A percentile compares a stretch with the other conserved stretches of the same genome.
Evolutionary conservation across 176 grass and related monocot species (phyloP).

Genomic region (Rhipidocladum racemiflorum): DNA sequence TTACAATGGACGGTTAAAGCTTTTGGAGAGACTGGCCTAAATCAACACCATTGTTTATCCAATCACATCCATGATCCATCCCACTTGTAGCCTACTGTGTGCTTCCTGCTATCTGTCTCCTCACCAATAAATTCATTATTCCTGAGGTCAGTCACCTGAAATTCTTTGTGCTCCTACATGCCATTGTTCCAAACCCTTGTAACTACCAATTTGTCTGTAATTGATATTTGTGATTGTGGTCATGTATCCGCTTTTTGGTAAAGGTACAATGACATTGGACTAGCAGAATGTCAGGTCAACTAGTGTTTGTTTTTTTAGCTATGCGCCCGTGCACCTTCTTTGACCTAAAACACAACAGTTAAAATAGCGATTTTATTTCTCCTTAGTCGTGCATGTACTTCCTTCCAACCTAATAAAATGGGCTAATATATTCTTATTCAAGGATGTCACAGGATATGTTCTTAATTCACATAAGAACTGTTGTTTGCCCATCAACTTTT

Average conservation of each 20-base stretch:
- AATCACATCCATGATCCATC: conserved; percentile 74
- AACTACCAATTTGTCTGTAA: background rate
- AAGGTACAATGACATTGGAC: background rate
- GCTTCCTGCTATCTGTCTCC: conserved; percentile 86
- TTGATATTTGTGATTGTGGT: background rate
- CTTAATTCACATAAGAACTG: background rate
- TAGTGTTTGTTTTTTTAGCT: background rate
- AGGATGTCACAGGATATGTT: background rate
- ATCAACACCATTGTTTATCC: conserved; percentile 93
- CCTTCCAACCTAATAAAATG: background rate
- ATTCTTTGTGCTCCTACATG: background rate
- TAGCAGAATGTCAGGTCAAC: background rate
- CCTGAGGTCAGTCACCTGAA: conserved; percentile 51
- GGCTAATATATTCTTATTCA: background rate
- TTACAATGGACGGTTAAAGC: conserved; percentile 70
- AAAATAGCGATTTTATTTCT: background rate
- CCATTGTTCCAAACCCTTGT: background rate
- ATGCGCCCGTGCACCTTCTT: background rate
- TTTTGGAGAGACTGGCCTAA: conserved; percentile 83
- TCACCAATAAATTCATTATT: conserved; percentile 85
- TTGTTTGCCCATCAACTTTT: background rate
- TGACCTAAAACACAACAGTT: background rate
- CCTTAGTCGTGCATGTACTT: background rate
- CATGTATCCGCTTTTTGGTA: background rate
- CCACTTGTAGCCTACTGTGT: conserved; percentile 80